Conservation (phyloP, 2,329 filamentous ascomycete species). For the Fusarium chlamydosporum region DNA sequence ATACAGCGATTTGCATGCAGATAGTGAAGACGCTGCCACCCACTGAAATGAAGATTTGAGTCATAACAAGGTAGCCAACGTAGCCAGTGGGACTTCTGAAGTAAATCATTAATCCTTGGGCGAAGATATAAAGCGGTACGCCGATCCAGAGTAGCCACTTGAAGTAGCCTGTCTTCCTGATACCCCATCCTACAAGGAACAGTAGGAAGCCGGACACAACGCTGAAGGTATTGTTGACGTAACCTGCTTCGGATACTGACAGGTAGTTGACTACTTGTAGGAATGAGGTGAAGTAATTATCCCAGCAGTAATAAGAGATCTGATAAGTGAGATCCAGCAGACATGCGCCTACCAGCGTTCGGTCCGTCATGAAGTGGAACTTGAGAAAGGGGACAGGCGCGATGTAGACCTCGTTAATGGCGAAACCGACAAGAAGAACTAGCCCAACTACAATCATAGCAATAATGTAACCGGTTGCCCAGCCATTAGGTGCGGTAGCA, state of each 20-base stretch:
- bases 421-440: slow-evolving; percentile 68
- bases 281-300: slow-evolving; percentile 69
- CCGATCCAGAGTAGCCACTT: slow-evolving; percentile 62
- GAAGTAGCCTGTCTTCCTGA: slow-evolving; percentile 63
- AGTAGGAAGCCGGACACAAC: slow-evolving; percentile 66
- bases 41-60: slow-evolving; percentile 67
- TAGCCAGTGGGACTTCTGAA: slow-evolving; percentile 58
- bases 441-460: slow-evolving; percentile 73
- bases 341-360: slow-evolving; percentile 67
- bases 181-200: slow-evolving; percentile 62
- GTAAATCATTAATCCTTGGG: slow-evolving; percentile 59
- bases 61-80: slow-evolving; percentile 65
- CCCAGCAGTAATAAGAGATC: slow-evolving; percentile 66
- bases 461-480: slow-evolving; percentile 68
- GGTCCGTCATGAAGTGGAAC: slow-evolving; percentile 63
- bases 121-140: slow-evolving; percentile 68
- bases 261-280: slow-evolving; percentile 66
- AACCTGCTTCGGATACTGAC: slow-evolving; percentile 59
- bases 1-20: slow-evolving; percentile 69
- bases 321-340: slow-evolving; percentile 61
- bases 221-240: slow-evolving; percentile 64
- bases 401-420: slow-evolving; percentile 68
- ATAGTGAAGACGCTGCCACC: slow-evolving; percentile 68
- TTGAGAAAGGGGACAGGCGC: slow-evolving; percentile 71
- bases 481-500: slow-evolving; percentile 61